A percentile compares a stretch with the other conserved stretches of the same genome.
These are phyloP conservation scores for Boechera divaricarpa DNA, from an alignment of 345 rosid genomes.

Conservation along the genomic window DNA sequence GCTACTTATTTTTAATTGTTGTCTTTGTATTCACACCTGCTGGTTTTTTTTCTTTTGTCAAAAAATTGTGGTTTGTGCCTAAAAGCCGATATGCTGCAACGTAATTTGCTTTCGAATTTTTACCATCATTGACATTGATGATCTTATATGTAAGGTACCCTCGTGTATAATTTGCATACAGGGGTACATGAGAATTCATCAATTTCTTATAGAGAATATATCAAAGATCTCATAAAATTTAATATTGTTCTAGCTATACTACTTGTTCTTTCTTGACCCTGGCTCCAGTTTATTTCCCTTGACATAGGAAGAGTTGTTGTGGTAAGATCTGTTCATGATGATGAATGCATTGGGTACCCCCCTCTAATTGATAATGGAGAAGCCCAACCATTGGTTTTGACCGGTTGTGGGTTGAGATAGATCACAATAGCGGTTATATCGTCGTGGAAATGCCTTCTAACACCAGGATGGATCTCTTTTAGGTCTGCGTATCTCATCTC, in stretches of 20 bases:
- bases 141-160: constrained; percentile 24
- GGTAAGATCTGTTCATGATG: constrained; percentile 28
- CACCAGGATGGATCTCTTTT: constrained; percentile 64
- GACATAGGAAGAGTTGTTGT: constrained; percentile 5
- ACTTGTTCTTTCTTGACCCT: constrained; percentile 9
- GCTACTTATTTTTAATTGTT: not conserved
- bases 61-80: not conserved
- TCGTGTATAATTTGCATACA: constrained; percentile 41
- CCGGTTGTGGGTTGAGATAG: constrained; percentile 48
- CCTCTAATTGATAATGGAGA: constrained; percentile 63
- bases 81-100: not conserved
- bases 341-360: constrained; percentile 41
- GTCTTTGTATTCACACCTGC: not conserved
- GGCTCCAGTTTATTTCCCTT: not conserved
- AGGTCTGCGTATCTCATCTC: constrained; percentile 83
- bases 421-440: constrained; percentile 66
- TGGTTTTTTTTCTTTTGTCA: not conserved
- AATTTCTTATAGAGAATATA: constrained; percentile 21
- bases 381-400: constrained; percentile 26
- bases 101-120: not conserved
- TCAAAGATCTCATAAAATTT: constrained; percentile 28
- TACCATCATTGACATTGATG: constrained; percentile 20
- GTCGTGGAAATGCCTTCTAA: constrained; percentile 82
- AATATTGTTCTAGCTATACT: constrained; percentile 36
- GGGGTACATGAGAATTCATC: constrained; percentile 32